phyloP scores from a whole-genome alignment of 1,284 basidiomycete genomes.

The Sporisorium scitamineum region DNA sequence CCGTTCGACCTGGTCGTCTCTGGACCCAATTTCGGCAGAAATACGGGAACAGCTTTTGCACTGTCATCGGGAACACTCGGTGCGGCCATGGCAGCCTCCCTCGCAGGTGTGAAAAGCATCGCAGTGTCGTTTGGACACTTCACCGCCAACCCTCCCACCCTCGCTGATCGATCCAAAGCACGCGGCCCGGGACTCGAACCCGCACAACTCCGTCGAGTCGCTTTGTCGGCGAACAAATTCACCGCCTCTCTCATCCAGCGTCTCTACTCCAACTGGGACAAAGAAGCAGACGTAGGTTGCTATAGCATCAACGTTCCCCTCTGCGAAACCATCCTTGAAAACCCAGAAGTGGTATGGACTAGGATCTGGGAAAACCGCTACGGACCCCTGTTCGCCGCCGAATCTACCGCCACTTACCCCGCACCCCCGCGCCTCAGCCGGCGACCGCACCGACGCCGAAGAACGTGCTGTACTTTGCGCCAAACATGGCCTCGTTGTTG shows the following conservation, averaged over 20 bases:
- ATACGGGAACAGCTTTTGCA: conserved; percentile 66
- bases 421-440: conserved; percentile 34
- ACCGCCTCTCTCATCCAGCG: conserved; percentile 47
- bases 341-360: conserved; percentile 63
- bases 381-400: conserved; percentile 48
- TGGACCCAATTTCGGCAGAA: conserved; percentile 67
- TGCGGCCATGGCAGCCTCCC: conserved; percentile 61
- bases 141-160: conserved; percentile 42
- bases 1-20: conserved; percentile 65
- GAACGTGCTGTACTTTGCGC: conserved; percentile 57
- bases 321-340: conserved; percentile 52
- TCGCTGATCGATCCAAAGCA: conserved; percentile 34
- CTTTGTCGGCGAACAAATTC: conserved; percentile 41
- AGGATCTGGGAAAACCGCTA: conserved; percentile 62
- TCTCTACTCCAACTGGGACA: conserved; percentile 59
- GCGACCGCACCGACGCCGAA: conserved; percentile 47
- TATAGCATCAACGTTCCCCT: conserved; percentile 68
- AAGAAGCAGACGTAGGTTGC: conserved; percentile 47
- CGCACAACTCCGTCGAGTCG: conserved; percentile 19
- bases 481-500: conserved; percentile 60
- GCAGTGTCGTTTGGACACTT: conserved; percentile 67
- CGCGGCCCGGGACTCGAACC: conserved; percentile 34
- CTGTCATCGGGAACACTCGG: conserved; percentile 67
- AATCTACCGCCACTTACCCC: conserved; percentile 19
- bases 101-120: conserved; percentile 57